A percentile compares a stretch with the other conserved stretches of the same genome.
phyloP scores from a whole-genome alignment of 1,284 basidiomycete species.

The Mycena sp. region DNA sequence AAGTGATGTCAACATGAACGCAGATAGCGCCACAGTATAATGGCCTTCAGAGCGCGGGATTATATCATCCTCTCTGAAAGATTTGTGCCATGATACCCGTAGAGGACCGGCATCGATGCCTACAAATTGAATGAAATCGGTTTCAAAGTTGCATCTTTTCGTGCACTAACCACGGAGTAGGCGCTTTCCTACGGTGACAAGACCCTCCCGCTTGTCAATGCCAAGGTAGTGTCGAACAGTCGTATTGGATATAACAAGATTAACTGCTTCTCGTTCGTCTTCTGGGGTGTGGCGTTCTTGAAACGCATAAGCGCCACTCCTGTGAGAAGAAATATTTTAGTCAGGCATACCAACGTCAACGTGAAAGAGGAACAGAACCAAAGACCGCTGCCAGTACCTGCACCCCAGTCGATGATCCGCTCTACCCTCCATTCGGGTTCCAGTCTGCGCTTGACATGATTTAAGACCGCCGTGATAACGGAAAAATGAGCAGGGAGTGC shows the following conservation, averaged over 20 bases:
- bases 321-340: slow-evolving; percentile 25
- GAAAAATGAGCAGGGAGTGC: slow-evolving; percentile 83
- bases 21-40: slow-evolving; percentile 81
- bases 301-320: slow-evolving; percentile 72
- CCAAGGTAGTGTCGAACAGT: slow-evolving; percentile 68
- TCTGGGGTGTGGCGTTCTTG: slow-evolving; percentile 47
- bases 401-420: slow-evolving; percentile 79
- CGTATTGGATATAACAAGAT: slow-evolving; percentile 55
- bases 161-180: slow-evolving; percentile 60
- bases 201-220: slow-evolving; percentile 77
- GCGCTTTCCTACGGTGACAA: slow-evolving; percentile 71
- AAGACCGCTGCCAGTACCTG: slow-evolving; percentile 76
- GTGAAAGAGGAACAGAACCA: slow-evolving; percentile 59
- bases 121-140: slow-evolving; percentile 37
- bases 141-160: neutral
- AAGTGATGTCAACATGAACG: slow-evolving; percentile 85
- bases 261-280: slow-evolving; percentile 40
- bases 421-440: slow-evolving; percentile 66
- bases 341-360: neutral
- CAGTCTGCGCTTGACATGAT: slow-evolving; percentile 68
- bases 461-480: slow-evolving; percentile 71
- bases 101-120: slow-evolving; percentile 57
- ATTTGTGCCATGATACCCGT: slow-evolving; percentile 63
- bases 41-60: slow-evolving; percentile 48
- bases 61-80: slow-evolving; percentile 58